Conservation (phyloP, 257 asterid species). For the Anisodus tanguticus region DNA sequence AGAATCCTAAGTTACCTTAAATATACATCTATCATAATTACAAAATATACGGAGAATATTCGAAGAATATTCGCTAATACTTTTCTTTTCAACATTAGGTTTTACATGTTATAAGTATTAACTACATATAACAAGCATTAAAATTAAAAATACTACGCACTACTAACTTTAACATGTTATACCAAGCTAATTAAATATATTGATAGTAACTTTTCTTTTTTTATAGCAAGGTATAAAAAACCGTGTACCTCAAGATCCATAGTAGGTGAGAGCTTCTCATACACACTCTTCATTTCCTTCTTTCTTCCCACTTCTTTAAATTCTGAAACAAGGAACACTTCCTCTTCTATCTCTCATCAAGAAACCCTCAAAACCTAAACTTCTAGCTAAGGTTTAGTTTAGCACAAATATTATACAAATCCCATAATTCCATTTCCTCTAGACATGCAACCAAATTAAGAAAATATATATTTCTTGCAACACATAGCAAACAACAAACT, state of each 20-base stretch:
- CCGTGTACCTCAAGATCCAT: constrained; percentile 69
- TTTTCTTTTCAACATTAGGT: too few species aligned
- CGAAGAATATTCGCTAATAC: too few species aligned
- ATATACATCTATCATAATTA: too few species aligned
- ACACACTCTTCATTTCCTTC: constrained; percentile 36
- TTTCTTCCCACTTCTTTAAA: constrained; percentile 34
- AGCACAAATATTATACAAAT: neutral
- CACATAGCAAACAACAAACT: constrained; percentile 25
- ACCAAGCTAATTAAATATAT: too few species aligned
- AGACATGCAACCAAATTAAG: constrained; percentile 37
- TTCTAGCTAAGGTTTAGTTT: neutral
- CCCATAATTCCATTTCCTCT: constrained; percentile 22
- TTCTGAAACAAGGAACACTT: constrained; percentile 15
- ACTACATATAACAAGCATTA: too few species aligned
- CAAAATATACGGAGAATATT: too few species aligned
- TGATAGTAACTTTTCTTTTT: too few species aligned
- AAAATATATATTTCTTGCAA: neutral
- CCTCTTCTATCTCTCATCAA: neutral
- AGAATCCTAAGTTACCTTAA: too few species aligned
- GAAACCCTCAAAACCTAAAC: constrained; percentile 24
- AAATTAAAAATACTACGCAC: too few species aligned
- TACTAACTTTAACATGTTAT: too few species aligned
- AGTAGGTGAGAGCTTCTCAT: constrained; percentile 67
- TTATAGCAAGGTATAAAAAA: neutral
- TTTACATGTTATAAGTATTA: too few species aligned